These are phyloP conservation scores for Pinus tabuliformis DNA, from an alignment of 75 land plant genomes.

Conservation along the genomic window DNA sequence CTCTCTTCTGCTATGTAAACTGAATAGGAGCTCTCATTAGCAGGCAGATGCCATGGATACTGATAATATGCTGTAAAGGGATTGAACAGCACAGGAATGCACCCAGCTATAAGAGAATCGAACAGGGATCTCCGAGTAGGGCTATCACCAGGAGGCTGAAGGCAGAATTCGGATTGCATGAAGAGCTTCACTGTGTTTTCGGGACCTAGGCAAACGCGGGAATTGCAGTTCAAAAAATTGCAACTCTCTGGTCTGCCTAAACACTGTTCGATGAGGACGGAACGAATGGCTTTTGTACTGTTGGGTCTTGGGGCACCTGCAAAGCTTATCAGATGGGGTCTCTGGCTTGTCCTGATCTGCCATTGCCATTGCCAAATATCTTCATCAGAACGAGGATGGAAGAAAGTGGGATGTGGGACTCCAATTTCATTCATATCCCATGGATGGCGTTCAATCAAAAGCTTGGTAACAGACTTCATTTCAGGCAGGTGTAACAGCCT, in stretches of 20 bases:
- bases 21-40: background rate
- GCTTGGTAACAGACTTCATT: constrained; percentile 50
- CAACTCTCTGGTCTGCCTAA: constrained; percentile 18
- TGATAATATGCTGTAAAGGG: constrained; percentile 19
- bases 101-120: constrained; percentile 55
- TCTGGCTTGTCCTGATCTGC: constrained; percentile 23
- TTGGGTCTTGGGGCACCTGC: constrained; percentile 51
- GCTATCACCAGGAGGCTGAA: constrained; percentile 69
- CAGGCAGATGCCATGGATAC: constrained; percentile 17
- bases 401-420: constrained; percentile 65
- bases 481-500: constrained; percentile 39
- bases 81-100: constrained; percentile 65
- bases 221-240: constrained; percentile 24
- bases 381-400: constrained; percentile 58
- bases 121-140: constrained; percentile 64
- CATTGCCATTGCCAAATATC: constrained; percentile 55
- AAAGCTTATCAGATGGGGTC: constrained; percentile 33
- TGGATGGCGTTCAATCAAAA: constrained; percentile 74
- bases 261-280: constrained; percentile 50
- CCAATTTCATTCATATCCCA: constrained; percentile 72
- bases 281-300: constrained; percentile 33
- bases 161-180: constrained; percentile 54
- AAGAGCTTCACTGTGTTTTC: constrained; percentile 37
- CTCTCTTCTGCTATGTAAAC: constrained; percentile 15
- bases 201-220: constrained; percentile 28